phyloP scores from a whole-genome alignment of 1,284 basidiomycete genomes.

The Boletellus dicymbophilus region DNA sequence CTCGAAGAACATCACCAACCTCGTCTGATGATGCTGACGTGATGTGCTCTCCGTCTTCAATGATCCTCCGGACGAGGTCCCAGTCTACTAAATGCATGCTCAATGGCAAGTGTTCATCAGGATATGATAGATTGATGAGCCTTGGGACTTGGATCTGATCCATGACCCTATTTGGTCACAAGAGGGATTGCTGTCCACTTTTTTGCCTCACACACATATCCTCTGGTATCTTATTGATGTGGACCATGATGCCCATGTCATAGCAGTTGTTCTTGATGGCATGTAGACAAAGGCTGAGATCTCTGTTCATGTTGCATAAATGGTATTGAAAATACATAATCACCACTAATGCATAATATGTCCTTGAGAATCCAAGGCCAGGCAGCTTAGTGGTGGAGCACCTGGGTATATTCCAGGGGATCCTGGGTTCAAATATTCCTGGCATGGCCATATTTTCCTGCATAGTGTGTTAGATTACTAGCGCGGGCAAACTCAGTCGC shows the following conservation, averaged over 20 bases:
- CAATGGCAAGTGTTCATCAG: constrained; percentile 13
- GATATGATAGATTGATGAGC: constrained; percentile 20
- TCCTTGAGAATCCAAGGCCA: no score
- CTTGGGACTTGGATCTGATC: constrained; percentile 12
- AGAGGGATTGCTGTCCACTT: constrained; percentile 14
- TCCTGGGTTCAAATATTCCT: no score
- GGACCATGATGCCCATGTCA: constrained; percentile 33
- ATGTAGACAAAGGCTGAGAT: constrained; percentile 26
- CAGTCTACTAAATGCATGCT: constrained; percentile 20
- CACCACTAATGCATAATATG: no score
- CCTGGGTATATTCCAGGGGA: no score
- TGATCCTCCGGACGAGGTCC: constrained; percentile 13
- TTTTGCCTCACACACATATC: constrained; percentile 30
- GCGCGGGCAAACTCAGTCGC: no score
- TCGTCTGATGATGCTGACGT: constrained; percentile 26
- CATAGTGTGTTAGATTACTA: no score
- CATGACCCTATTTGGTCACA: constrained; percentile 26
- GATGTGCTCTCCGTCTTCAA: constrained; percentile 23
- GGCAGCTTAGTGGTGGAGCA: no score
- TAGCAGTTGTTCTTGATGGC: constrained; percentile 42
- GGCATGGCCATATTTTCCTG: no score
- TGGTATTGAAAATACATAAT: no score
- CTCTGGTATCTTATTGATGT: constrained; percentile 38
- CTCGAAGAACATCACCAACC: constrained; percentile 34
- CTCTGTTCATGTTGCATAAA: constrained; percentile 3